phyloP scores from a whole-genome alignment of 192 early-diverging fungal species.

The Linderina pennispora region DNA sequence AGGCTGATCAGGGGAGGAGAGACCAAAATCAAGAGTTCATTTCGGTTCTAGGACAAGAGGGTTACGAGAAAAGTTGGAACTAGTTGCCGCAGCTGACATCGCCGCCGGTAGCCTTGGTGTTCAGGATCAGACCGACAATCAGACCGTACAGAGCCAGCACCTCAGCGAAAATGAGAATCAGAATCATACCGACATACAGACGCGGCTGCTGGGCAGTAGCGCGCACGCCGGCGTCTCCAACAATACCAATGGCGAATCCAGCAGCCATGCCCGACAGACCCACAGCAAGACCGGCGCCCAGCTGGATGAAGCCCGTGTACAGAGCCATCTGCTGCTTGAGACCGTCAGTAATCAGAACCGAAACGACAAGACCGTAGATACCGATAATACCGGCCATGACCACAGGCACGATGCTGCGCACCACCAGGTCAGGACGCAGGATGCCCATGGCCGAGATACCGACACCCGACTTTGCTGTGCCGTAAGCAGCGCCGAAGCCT shows the following conservation, averaged over 20 bases:
- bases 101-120: constrained; percentile 60
- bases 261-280: constrained; percentile 82
- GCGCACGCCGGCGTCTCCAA: constrained; percentile 84
- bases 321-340: constrained; percentile 66
- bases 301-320: constrained; percentile 73
- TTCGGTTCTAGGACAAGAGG: too few relatives aligned
- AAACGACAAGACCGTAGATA: constrained; percentile 96
- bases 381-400: constrained; percentile 99
- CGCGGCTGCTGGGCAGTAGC: constrained; percentile 73
- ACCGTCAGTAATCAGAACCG: constrained; percentile 82
- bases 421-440: constrained; percentile 80
- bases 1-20: too few relatives aligned
- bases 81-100: constrained; percentile 46
- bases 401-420: constrained; percentile 86
- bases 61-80: too few relatives aligned
- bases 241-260: constrained; percentile 88
- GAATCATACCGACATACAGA: constrained; percentile 80
- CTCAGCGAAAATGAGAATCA: constrained; percentile 87
- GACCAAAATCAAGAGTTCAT: too few relatives aligned
- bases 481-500: constrained; percentile 90
- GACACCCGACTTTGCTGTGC: constrained; percentile 87
- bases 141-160: constrained; percentile 82
- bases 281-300: constrained; percentile 74
- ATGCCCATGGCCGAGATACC: constrained; percentile 85
- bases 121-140: constrained; percentile 81